Conservation (phyloP, 2,329 filamentous ascomycete genomes). For the Neopestalotiopsis sp. region DNA sequence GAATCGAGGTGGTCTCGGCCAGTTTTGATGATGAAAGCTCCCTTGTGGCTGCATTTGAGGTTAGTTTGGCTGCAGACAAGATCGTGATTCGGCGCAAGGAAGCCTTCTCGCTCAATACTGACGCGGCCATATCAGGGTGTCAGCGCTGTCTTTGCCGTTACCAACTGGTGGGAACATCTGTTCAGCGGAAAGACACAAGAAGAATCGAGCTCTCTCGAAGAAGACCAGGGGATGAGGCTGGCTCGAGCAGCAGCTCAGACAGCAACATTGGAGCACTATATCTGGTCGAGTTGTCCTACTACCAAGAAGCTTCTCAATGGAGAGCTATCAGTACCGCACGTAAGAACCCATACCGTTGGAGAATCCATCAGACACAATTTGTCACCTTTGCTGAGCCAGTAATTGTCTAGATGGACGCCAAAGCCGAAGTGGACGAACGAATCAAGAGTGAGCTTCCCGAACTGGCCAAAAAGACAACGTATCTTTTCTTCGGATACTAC, state of each 20-base stretch:
- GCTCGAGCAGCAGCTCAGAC: slow-evolving; percentile 42
- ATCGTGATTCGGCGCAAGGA: not conserved
- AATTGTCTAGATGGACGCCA: slow-evolving; percentile 41
- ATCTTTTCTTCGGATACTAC: slow-evolving; percentile 39
- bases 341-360: not conserved
- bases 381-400: not conserved
- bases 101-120: too few species aligned
- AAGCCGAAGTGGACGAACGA: slow-evolving; percentile 41
- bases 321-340: slow-evolving; percentile 34
- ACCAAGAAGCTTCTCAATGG: slow-evolving; percentile 33
- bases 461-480: slow-evolving; percentile 42
- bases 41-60: slow-evolving; percentile 12
- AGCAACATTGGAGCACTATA: slow-evolving; percentile 43
- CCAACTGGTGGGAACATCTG: slow-evolving; percentile 40
- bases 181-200: slow-evolving; percentile 24
- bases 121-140: slow-evolving; percentile 12
- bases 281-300: slow-evolving; percentile 48
- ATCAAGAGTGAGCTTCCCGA: slow-evolving; percentile 38
- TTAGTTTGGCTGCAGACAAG: not conserved
- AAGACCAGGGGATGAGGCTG: slow-evolving; percentile 43
- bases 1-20: slow-evolving; percentile 14
- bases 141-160: slow-evolving; percentile 41
- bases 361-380: not conserved
- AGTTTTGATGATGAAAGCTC: slow-evolving; percentile 21
- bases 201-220: slow-evolving; percentile 40